phyloP scores from a whole-genome alignment of 139 green algal species.

The Coccomyxa sp. region DNA sequence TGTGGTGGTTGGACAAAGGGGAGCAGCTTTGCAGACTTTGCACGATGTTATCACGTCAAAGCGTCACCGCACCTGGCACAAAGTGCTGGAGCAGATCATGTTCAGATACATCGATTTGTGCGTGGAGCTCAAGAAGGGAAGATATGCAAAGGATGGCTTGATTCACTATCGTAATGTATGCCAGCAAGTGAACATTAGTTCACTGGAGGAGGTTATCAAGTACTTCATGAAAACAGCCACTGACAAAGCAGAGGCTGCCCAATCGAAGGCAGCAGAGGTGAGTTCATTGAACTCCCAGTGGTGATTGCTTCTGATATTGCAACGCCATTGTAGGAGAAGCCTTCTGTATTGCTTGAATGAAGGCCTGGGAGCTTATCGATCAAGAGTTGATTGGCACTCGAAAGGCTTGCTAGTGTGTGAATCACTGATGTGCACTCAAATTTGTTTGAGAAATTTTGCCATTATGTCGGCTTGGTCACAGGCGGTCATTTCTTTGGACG shows the following conservation, averaged over 20 bases:
- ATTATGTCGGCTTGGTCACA: too few relatives aligned
- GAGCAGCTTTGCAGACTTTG: slow-evolving; percentile 80
- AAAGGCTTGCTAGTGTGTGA: too few relatives aligned
- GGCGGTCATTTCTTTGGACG: slow-evolving; percentile 35
- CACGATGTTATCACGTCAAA: slow-evolving; percentile 97
- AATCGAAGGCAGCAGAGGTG: slow-evolving; percentile 63
- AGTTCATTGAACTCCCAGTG: not conserved
- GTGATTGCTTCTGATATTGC: too few relatives aligned
- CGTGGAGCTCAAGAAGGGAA: slow-evolving; percentile 87
- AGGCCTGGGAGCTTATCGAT: too few relatives aligned
- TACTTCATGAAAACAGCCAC: slow-evolving; percentile 91
- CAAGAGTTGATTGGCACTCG: too few relatives aligned
- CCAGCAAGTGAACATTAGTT: slow-evolving; percentile 90
- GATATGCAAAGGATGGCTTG: slow-evolving; percentile 95
- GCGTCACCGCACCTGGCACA: slow-evolving; percentile 92
- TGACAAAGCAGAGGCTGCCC: slow-evolving; percentile 84
- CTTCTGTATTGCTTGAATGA: too few relatives aligned
- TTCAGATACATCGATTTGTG: slow-evolving; percentile 94
- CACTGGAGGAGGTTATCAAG: slow-evolving; percentile 97
- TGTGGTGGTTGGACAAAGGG: slow-evolving; percentile 82
- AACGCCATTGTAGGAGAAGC: too few relatives aligned
- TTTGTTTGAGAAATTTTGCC: too few relatives aligned
- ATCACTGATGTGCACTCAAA: too few relatives aligned
- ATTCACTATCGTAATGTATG: slow-evolving; percentile 98
- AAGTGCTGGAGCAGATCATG: slow-evolving; percentile 92